Evolutionary conservation across 345 rosid species (phyloP).

Genomic region (Eucalyptus tenuipes): DNA sequence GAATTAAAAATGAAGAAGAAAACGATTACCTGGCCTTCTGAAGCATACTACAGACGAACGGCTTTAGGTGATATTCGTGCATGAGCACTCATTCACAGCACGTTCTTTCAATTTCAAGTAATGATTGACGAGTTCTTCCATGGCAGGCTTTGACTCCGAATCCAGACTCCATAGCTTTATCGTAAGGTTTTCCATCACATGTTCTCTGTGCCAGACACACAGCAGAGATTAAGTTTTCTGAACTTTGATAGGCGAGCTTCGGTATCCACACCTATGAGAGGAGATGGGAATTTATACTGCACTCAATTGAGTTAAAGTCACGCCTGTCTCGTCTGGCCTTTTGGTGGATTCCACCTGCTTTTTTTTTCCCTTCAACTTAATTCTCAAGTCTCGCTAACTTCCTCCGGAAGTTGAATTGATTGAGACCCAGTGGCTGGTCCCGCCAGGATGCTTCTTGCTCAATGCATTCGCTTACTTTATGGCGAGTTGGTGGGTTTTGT

Average conservation of each 20-base stretch:
- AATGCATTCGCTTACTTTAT: neutral
- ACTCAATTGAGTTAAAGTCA: neutral
- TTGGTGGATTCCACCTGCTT: neutral
- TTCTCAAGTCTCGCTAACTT: neutral
- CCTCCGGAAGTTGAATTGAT: neutral
- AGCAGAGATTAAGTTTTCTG: neutral
- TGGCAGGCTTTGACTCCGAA: fast-evolving
- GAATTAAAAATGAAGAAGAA: neutral
- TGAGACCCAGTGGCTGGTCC: neutral
- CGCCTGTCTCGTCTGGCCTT: neutral
- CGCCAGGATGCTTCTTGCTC: neutral
- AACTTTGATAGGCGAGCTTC: neutral
- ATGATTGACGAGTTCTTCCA: neutral
- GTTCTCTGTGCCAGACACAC: neutral
- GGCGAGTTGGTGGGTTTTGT: neutral
- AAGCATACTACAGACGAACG: neutral
- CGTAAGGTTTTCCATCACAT: neutral
- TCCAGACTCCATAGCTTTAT: neutral
- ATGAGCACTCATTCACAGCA: neutral
- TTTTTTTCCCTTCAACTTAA: neutral
- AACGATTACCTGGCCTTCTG: neutral
- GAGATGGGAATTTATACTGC: neutral
- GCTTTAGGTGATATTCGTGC: constrained; percentile 4
- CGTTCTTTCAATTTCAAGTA: neutral
- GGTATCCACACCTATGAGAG: neutral